These are phyloP conservation scores for Penicillium sp. DNA, from an alignment of 2,329 filamentous ascomycete genomes.

Conservation along the genomic window DNA sequence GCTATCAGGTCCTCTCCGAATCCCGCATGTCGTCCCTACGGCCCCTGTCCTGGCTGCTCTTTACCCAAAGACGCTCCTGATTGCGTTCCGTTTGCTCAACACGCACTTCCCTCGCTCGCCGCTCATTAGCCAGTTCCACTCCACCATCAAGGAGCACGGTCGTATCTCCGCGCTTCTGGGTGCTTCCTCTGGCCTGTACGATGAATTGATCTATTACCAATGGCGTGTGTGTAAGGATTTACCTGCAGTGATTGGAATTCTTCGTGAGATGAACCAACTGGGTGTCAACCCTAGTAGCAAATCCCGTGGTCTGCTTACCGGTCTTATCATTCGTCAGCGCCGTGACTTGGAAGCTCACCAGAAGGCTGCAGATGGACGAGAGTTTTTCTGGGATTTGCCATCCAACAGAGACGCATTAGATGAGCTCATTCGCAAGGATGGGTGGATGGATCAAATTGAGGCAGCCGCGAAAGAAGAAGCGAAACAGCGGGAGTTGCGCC, in stretches of 20 bases:
- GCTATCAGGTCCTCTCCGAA: slow-evolving; percentile 22
- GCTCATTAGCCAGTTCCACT: slow-evolving; percentile 42
- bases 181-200: slow-evolving; percentile 44
- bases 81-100: slow-evolving; percentile 43
- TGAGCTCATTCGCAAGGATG: slow-evolving; percentile 27
- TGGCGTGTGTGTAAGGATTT: slow-evolving; percentile 47
- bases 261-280: slow-evolving; percentile 47
- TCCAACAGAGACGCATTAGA: slow-evolving; percentile 31
- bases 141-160: slow-evolving; percentile 43
- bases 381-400: slow-evolving; percentile 36
- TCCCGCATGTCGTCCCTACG: slow-evolving; percentile 34
- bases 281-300: slow-evolving; percentile 40
- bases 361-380: slow-evolving; percentile 1
- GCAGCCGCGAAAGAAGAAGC: neutral
- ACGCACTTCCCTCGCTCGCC: slow-evolving; percentile 43
- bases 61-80: slow-evolving; percentile 45
- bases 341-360: slow-evolving; percentile 19
- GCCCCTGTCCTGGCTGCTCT: slow-evolving; percentile 36
- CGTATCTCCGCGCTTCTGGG: slow-evolving; percentile 46
- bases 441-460: slow-evolving; percentile 29
- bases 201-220: slow-evolving; percentile 45
- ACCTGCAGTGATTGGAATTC: slow-evolving; percentile 39
- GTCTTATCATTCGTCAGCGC: slow-evolving; percentile 30
- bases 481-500: neutral
- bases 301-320: slow-evolving; percentile 34